phyloP scores from a whole-genome alignment of 176 grass and related monocot species.

The Hsuehochloa calcarea region DNA sequence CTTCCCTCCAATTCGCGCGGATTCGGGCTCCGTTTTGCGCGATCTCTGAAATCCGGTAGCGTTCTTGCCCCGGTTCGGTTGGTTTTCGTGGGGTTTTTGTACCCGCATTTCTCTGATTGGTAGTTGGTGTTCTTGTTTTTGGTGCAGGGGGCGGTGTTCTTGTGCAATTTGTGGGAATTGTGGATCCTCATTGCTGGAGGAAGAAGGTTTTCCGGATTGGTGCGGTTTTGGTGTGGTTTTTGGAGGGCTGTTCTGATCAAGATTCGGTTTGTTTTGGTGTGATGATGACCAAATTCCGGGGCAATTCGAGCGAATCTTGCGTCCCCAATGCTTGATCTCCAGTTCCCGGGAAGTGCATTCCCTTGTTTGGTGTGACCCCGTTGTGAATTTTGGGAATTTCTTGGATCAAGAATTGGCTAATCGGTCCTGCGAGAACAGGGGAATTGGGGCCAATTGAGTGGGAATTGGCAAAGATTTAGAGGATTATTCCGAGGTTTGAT shows the following conservation, averaged over 20 bases:
- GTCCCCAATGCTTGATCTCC: constrained; percentile 31
- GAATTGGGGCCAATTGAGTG: constrained; percentile 15
- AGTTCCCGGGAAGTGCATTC: constrained; percentile 3
- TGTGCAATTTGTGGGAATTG: not conserved
- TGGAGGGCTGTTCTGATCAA: not conserved
- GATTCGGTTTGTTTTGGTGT: not conserved
- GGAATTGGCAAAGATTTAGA: constrained; percentile 13
- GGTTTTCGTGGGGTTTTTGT: not conserved
- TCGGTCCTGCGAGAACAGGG: not conserved
- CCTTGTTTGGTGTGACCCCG: not conserved
- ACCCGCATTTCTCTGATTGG: not conserved
- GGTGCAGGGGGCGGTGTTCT: not conserved
- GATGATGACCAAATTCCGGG: not conserved
- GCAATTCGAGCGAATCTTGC: constrained; percentile 22
- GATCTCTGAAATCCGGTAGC: constrained; percentile 2
- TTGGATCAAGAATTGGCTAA: not conserved
- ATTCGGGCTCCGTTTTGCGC: not conserved
- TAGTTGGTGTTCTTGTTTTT: not conserved
- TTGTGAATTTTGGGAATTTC: not conserved
- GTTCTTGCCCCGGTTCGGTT: not conserved
- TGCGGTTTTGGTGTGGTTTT: not conserved
- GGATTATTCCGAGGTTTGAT: constrained; percentile 10
- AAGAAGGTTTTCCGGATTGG: not conserved
- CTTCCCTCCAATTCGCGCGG: not conserved
- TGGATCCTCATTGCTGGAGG: not conserved